Evolutionary conservation across 352 stramenopile species (phyloP).

Genomic region (Globisporangium nunn): DNA sequence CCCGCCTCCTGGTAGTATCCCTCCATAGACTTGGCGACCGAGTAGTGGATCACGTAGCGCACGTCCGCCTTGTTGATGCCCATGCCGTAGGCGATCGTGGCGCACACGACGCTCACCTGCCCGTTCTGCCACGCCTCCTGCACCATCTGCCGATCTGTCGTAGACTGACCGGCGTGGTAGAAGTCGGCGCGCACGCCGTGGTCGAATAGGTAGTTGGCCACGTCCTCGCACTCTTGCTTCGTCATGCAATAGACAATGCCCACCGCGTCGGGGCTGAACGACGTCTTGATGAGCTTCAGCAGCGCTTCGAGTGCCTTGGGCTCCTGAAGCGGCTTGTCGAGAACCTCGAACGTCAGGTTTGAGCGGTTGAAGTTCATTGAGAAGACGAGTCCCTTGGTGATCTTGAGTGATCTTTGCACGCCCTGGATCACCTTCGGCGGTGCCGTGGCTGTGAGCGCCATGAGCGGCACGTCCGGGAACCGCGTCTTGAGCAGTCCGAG

Average conservation of each 20-base stretch:
- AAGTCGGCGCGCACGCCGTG: conserved; percentile 83
- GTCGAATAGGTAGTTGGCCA: conserved; percentile 87
- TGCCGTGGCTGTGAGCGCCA: conserved; percentile 90
- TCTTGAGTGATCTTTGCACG: conserved; percentile 72
- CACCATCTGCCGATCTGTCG: conserved; percentile 72
- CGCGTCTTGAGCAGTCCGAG: conserved; percentile 85
- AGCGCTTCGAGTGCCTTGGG: conserved; percentile 48
- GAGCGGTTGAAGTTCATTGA: conserved; percentile 89
- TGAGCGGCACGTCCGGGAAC: conserved; percentile 89
- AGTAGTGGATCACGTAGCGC: conserved; percentile 92
- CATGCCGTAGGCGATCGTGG: conserved; percentile 95
- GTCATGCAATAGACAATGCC: conserved; percentile 95
- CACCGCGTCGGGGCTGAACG: conserved; percentile 35
- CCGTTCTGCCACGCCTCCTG: conserved; percentile 72
- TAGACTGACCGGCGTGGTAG: conserved; percentile 89
- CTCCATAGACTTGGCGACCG: conserved; percentile 91
- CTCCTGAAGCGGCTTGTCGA: conserved; percentile 47
- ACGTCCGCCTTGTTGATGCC: conserved; percentile 95
- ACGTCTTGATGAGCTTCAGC: conserved; percentile 40
- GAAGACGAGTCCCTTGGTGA: conserved; percentile 78
- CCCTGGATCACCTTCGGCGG: conserved; percentile 80
- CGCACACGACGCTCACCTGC: conserved; percentile 88
- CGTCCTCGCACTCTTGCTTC: conserved; percentile 89
- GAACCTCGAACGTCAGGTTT: conserved; percentile 91
- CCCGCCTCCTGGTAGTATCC: conserved; percentile 98